Base-by-base conservation (phyloP, 208 protist genomes). In the Angomonas ambiguus region DNA sequence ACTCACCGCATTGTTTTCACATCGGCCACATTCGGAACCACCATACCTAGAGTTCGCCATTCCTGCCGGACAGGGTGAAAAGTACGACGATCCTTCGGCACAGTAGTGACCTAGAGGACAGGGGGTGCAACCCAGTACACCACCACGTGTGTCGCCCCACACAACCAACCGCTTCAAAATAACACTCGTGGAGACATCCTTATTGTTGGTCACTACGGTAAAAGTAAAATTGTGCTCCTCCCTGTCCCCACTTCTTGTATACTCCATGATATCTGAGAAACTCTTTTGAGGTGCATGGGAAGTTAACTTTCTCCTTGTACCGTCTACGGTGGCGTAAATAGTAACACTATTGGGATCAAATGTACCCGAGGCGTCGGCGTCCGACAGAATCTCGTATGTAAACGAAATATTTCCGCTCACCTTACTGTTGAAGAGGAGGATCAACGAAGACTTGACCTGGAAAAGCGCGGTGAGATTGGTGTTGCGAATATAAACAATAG, bases 91-190 rank as follows among this genome's bases (percentile, higher is more conserved):
- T 2, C 24, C 2, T 16, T 42, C 18, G 1, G 49, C 10, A 28
- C 69, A 74, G 8, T 35, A 34, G 20, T 34, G 57, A 2, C 62
- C 69, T 22, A 56, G 20, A 3, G 35, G 69, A 62, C 69, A 74
- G 11, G 38, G 33, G 18, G 60, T 33, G 24, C 69, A 74, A 20
- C 0, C 16, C 13, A 24, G 13, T 2, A 41, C 62, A 1, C 59
- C 69, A 24, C 69, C 69, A 0, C 25, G 18, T 0, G 49, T 0
- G 41, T 74, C 69, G 28, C 69, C 69, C 25, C 20, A 51, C 49
- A 74, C 62, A n/a, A 51, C 51, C 16, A 74, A 33, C 28, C 32
- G 33, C 22, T 51, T 56, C 5, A 68, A 24, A 0, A 69, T 45
- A 8, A 67, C 24, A 0, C 32, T 32, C 13, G 28, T 27, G 4